These are phyloP conservation scores for Candida ovalis DNA, from an alignment of 805 yeast species.

Conservation along the genomic window DNA sequence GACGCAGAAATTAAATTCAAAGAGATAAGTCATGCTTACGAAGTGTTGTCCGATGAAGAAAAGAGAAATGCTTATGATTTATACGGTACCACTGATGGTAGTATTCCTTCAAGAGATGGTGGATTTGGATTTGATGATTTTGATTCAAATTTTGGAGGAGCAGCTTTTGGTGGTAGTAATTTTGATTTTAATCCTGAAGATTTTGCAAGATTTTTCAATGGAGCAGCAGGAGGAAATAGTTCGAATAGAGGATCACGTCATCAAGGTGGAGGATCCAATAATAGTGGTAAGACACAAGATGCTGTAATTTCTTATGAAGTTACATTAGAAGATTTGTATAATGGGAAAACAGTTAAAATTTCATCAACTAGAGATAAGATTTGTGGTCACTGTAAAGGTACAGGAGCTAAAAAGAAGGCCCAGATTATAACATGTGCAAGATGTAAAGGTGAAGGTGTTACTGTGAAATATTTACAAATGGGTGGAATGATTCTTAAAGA, in stretches of 20 bases:
- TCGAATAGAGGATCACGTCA: constrained; percentile 21
- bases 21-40: constrained; percentile 83
- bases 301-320: constrained; percentile 64
- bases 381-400: constrained; percentile 71
- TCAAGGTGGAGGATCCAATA: constrained; percentile 8
- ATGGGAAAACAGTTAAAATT: constrained; percentile 76
- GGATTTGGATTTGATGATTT: constrained; percentile 32
- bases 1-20: constrained; percentile 78
- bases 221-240: constrained; percentile 15
- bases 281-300: constrained; percentile 48
- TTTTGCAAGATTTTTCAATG: constrained; percentile 67
- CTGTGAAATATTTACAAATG: constrained; percentile 55
- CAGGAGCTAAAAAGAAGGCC: constrained; percentile 67
- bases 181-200: constrained; percentile 64
- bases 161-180: constrained; percentile 35
- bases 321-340: constrained; percentile 68
- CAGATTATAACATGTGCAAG: constrained; percentile 49
- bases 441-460: constrained; percentile 72
- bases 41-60: constrained; percentile 67
- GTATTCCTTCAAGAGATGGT: constrained; percentile 23
- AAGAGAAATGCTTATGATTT: constrained; percentile 56
- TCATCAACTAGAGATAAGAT: constrained; percentile 67
- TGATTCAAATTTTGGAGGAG: constrained; percentile 43
- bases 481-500: constrained; percentile 72
- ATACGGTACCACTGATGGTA: constrained; percentile 43